These are phyloP conservation scores for Penicillium expansum DNA, from an alignment of 2,329 filamentous ascomycete species.

Conservation along the genomic window DNA sequence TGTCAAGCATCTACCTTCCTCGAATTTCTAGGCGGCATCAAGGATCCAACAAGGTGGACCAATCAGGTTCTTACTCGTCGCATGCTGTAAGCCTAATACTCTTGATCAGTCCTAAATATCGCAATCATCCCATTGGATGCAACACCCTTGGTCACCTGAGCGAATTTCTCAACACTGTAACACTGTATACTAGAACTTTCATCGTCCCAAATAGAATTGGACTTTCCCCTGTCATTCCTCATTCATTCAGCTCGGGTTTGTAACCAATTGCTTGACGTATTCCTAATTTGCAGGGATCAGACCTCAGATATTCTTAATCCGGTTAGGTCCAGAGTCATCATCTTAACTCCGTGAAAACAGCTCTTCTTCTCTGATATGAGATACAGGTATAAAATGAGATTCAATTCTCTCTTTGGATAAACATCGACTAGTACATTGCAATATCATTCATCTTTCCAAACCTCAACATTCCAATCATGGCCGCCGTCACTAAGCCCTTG, in stretches of 20 bases:
- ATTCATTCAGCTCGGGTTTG: no score
- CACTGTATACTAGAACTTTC: no score
- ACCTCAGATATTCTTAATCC: no score
- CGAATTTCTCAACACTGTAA: neutral
- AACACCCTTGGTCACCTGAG: neutral
- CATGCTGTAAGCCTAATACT: neutral
- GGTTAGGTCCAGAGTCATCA: no score
- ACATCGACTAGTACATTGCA: neutral
- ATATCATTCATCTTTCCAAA: neutral
- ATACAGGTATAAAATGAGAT: no score
- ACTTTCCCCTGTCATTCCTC: no score
- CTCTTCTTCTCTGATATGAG: no score
- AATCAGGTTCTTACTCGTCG: neutral
- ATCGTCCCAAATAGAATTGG: no score
- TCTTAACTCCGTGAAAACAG: no score
- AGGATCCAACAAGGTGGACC: neutral
- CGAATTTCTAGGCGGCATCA: neutral
- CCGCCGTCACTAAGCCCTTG: neutral
- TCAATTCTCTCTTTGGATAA: neutral
- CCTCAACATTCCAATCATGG: neutral
- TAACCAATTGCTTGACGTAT: no score
- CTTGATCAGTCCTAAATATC: neutral
- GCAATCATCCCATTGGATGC: neutral
- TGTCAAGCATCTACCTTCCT: neutral
- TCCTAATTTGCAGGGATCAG: no score